Evolutionary conservation across 768 basidiomycete genomes (phyloP), one percentile per base, ranked within the genome.

Genomic region (Calocybe indica): DNA sequence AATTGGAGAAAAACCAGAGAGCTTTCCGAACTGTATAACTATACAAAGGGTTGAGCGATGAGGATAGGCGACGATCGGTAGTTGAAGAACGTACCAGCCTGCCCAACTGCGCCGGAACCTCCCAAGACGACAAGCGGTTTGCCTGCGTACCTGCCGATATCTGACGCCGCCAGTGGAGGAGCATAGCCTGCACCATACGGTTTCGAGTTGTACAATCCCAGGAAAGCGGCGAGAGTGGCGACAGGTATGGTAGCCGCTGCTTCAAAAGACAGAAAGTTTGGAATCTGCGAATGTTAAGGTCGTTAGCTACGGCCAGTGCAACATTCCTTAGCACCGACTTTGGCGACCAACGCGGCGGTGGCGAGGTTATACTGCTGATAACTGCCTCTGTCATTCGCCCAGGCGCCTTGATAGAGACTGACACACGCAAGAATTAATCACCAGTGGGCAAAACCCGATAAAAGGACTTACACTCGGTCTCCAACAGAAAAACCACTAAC

Each of bases 401-500:
- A 37, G 11, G 36, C 11, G 11, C 70, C 66, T 49, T 69, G 69
- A 55, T 52, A 55, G 58, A 67, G 49, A 57, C 62, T 46, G 11
- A 3, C 36, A 73, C 22, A 74, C 52, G 0, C 60, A 69, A 5
- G 59, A 36, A 3, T 60, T 59, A 65, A 5, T 69, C 70, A 5
- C 68, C 67, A 3, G 62, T 61, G 10, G 72, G 51, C 0, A 57
- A 66, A 6, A 69, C 56, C 5, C 74, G 70, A n/a, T 13, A 48
- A 48, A 29, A 43, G 30, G 22, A 56, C 73, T 54, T 62, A 78
- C 76, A 82, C 76, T 58, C 69, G 64, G 57, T 82, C 78, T 2
- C 79, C 80, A 29, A 66, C 66, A 50, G 73, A 65, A 56, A 79
- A 73, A 31, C 63, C 62, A 10, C 62, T 67, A 6, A 83, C 79